Evolutionary conservation across 163 green algal genomes (phyloP), one percentile per base, ranked within the genome.

Genomic region (Chloromonas sp.): DNA sequence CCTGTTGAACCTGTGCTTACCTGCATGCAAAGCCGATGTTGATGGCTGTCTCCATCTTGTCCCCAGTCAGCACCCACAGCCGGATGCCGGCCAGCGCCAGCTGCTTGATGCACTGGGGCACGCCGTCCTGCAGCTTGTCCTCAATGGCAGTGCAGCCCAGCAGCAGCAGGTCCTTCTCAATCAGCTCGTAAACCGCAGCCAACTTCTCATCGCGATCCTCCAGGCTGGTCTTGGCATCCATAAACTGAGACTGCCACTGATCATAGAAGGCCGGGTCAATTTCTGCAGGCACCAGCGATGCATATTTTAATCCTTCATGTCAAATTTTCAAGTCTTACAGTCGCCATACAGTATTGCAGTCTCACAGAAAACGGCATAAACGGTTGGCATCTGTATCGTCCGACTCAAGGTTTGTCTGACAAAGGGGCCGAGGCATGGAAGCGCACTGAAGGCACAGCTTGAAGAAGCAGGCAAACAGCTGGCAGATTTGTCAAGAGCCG

Each of bases 21-120:
- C 36, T 36, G 36, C 36, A 36, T 58, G 96, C 96, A 79, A 93
- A 95, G n/a, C 92, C 94, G 59, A 98, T 96, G 91, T 97, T 97
- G 89, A 97, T 95, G 83, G 95, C 95, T 1, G 95, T 98, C 90
- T 98, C 95, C 89, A 94, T 91, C 89, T 96, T 96, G 89, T 96
- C 93, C 2, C 93, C 93, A 2, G 95, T 98, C 15, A 98, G 91
- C 79, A 98, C 93, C 95, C 95, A 98, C 61, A 98, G 89, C 3
- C 90, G 90, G 77, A 97, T 96, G 87, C 92, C 91, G 1, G 91
- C 94, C n/a, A 90, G 78, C 2, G 91, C 92, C 80, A 98, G 91
- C 79, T 87, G 84, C 86, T 92, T 91, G 81, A 98, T 98, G 84
- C 88, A 92, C 83, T 94, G 83, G 1, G 94, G 93, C 70, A 98